Conservation (phyloP, 345 rosid species). For the Aurinia saxatilis region DNA sequence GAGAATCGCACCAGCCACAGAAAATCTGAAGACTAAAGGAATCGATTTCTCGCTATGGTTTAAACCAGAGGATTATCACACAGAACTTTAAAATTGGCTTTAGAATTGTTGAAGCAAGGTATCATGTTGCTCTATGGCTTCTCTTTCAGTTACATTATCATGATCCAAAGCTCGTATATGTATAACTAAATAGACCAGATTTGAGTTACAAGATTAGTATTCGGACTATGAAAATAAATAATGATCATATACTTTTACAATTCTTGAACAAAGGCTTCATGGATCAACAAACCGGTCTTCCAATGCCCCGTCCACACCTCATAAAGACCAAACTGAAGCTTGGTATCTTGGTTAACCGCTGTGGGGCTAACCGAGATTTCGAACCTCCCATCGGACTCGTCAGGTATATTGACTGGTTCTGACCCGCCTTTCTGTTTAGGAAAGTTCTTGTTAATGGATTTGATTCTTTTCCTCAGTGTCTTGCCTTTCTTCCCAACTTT, state of each 20-base stretch:
- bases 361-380: not conserved
- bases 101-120: conserved; percentile 12
- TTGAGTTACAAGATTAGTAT: conserved; percentile 2
- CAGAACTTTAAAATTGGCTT: conserved; percentile 63
- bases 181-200: not conserved
- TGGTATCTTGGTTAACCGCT: not conserved
- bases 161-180: not conserved
- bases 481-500: conserved; percentile 46
- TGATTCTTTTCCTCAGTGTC: conserved; percentile 27
- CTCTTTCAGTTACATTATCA: not conserved
- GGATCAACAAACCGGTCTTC: conserved; percentile 56
- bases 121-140: not conserved
- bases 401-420: conserved; percentile 5
- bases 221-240: not conserved
- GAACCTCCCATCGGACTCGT: not conserved
- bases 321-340: conserved; percentile 56
- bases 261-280: conserved; percentile 27
- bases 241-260: conserved; percentile 7
- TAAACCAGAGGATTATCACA: conserved; percentile 72
- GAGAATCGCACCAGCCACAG: conserved; percentile 71
- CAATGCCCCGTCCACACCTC: conserved; percentile 64
- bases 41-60: conserved; percentile 82
- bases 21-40: conserved; percentile 68
- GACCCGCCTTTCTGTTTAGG: not conserved
- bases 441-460: conserved; percentile 16